Base-by-base conservation (phyloP, 139 green algal genomes). In the Monoraphidium neglectum region DNA sequence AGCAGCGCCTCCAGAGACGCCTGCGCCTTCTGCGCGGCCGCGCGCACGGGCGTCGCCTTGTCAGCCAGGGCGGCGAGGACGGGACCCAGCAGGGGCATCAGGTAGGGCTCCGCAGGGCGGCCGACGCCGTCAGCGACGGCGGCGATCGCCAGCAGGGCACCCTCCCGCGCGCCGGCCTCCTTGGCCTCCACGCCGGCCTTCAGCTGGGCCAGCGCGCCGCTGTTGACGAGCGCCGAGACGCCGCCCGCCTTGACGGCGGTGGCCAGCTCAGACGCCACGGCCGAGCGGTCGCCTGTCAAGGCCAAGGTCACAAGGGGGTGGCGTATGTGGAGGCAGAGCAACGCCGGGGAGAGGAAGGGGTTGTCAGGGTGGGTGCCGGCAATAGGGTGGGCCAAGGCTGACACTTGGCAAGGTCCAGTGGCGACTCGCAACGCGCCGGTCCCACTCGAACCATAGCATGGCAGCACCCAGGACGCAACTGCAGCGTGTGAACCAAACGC, bases 11-110 rank as follows among this genome's bases (percentile, higher is more conserved):
- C 76, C 53, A 87, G 77, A 4, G 81, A 64, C 26, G 47, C 37
- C 76, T 76, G 67, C 3, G 69, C 77, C 3, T 54, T 30, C 26
- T 82, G 75, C 33, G 91, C 89, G 37, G 88, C 86, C 26, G 61
- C 68, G 30, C 83, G 78, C 23, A 93, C 82, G 30, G 83, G 63
- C 40, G 82, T 78, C 15, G 81, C 84, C 86, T 97, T 96, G 86
- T 97, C 87, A 24, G 82, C 77, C 53, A 86, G 78, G n/a, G 81
- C 72, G 30, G 90, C 81, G 73, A 97, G 73, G 56, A 94, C 71
- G 23, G 78, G 66, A 33, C 81, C 68, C 63, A 97, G 73, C 68
- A 90, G 68, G 32, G 83, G 77, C 30, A 93, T 82, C 21, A 94
- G 72, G 73, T 89, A 93, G 36, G 90, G 88, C 88, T 96, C 92